Conservation (phyloP, 352 stramenopile species). For the Blastocystis sp. region DNA sequence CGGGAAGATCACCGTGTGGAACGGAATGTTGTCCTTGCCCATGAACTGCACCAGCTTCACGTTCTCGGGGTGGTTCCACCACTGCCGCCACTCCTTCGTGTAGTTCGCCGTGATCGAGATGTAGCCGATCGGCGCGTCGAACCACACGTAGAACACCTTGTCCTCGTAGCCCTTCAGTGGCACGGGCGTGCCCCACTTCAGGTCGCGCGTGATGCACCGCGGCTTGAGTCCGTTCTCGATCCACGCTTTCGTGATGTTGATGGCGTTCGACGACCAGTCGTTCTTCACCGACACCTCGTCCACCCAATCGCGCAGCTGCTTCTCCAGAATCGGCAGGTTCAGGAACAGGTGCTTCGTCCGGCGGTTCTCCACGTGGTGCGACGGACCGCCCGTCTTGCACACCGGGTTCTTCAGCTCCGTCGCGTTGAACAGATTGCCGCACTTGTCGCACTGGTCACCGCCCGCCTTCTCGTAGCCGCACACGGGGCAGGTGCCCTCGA, state of each 20-base stretch:
- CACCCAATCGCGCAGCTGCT: slow-evolving; percentile 56
- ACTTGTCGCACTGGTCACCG: slow-evolving; percentile 81
- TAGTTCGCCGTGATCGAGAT: slow-evolving; percentile 94
- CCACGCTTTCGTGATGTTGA: slow-evolving; percentile 72
- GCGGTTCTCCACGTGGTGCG: slow-evolving; percentile 68
- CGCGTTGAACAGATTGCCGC: slow-evolving; percentile 70
- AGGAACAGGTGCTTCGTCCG: slow-evolving; percentile 71
- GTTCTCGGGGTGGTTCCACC: slow-evolving; percentile 71
- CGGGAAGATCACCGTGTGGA: slow-evolving; percentile 99
- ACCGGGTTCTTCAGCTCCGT: slow-evolving; percentile 70
- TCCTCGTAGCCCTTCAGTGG: slow-evolving; percentile 62
- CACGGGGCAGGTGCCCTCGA: slow-evolving; percentile 70
- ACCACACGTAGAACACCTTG: slow-evolving; percentile 96
- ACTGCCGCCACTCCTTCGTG: slow-evolving; percentile 77
- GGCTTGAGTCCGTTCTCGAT: slow-evolving; percentile 81
- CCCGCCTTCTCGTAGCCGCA: slow-evolving; percentile 79
- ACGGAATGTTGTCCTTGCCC: slow-evolving; percentile 99
- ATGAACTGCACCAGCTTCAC: slow-evolving; percentile 83
- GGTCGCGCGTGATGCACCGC: slow-evolving; percentile 79
- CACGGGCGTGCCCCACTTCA: slow-evolving; percentile 72
- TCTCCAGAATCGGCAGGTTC: slow-evolving; percentile 69
- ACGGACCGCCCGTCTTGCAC: slow-evolving; percentile 52
- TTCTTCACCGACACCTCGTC: slow-evolving; percentile 38
- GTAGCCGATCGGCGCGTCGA: slow-evolving; percentile 90
- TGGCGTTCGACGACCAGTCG: slow-evolving; percentile 74